Base-by-base conservation (phyloP, 495 filamentous ascomycete species). In the Sabuloglossum arenarium region DNA sequence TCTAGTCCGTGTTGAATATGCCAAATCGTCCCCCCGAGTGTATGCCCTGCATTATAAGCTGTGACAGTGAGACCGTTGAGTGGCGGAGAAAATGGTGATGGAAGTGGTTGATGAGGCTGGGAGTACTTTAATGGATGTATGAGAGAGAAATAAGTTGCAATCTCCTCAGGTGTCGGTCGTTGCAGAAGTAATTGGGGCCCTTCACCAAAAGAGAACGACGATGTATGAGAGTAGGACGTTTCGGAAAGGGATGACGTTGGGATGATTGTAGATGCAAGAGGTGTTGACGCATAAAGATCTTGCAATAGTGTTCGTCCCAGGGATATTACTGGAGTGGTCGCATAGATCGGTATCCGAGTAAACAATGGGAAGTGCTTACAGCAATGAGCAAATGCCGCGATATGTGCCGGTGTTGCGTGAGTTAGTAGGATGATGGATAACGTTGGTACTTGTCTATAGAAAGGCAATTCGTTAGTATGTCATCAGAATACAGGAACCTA, bases 1-100 rank as follows among this genome's bases (percentile, higher is more conserved):
- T 99, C 91, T 65, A 96, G 76, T 0, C 88, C 88, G 72, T 97
- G 88, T 57, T 95, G 91, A 59, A 99, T 88, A 64, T 97, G 90
- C 91, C 91, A 99, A 68, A 99, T 94, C 27, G 91, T 94, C 58
- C 91, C 91, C 61, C 91, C 91, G 0, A 97, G 78, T 0, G 89
- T 94, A 65, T 95, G 90, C 30, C 91, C 93, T 28, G 91, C 88
- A 71, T 88, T 91, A 70, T 97, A 97, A 1, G 91, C 91, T 6
- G 91, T 96, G 54, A 99, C 85, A 1, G 86, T 94, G 19, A 99
- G 79, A n/a, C 88, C 88, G 59, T 88, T 84, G 16, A 94, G 70
- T 3, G 88, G 84, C 19, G 88, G 87, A 3, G 88, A 91, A 65
- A 87, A 91, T 0, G 86, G 81, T 12, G 88, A 91, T 4, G 84